Evolutionary conservation across 106 monocot genomes (phyloP).

Genomic region (Dioscorea alata): DNA sequence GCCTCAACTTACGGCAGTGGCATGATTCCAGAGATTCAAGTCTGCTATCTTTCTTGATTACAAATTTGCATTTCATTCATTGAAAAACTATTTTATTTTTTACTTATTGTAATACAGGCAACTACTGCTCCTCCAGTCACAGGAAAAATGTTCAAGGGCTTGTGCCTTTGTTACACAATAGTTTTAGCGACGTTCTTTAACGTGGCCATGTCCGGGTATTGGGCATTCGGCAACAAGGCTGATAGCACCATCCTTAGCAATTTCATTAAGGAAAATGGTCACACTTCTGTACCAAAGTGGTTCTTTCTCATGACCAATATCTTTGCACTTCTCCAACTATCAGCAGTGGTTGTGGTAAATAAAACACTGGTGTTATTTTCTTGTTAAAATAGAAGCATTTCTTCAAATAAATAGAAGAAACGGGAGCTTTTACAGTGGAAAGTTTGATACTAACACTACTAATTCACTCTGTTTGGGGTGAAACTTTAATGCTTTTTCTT

Average conservation of each 20-base stretch:
- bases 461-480: too few relatives aligned
- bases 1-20: constrained; percentile 92
- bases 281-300: constrained; percentile 49
- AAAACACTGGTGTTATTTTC: neutral
- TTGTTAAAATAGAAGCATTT: too few relatives aligned
- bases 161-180: constrained; percentile 73
- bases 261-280: constrained; percentile 31
- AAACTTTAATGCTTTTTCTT: too few relatives aligned
- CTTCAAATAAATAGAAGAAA: too few relatives aligned
- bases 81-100: neutral
- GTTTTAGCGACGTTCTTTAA: constrained; percentile 68
- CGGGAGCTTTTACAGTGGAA: too few relatives aligned
- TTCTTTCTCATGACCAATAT: constrained; percentile 54
- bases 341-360: constrained; percentile 75
- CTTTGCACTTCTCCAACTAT: constrained; percentile 74
- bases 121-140: constrained; percentile 70
- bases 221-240: constrained; percentile 81
- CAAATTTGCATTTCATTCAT: neutral
- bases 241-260: constrained; percentile 55
- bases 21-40: constrained; percentile 94
- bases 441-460: too few relatives aligned
- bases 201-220: constrained; percentile 77
- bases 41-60: neutral
- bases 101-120: constrained; percentile 25
- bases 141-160: constrained; percentile 98